Conservation (phyloP, 176 grass and related monocot species). For the Olyra latifolia region DNA sequence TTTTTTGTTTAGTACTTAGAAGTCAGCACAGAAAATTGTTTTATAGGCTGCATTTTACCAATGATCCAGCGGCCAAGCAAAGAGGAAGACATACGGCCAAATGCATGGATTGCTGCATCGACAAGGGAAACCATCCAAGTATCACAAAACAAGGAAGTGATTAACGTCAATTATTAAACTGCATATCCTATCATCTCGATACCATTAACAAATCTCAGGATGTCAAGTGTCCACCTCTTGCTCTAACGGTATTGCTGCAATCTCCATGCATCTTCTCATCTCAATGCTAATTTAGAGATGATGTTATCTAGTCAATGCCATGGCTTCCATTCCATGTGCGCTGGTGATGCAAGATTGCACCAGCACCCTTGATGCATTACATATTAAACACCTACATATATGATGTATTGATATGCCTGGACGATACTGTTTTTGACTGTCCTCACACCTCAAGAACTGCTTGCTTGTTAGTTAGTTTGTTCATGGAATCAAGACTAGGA, state of each 20-base stretch:
- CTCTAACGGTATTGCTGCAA: slow-evolving; percentile 43
- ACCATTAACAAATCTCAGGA: slow-evolving; percentile 23
- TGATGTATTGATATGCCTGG: neutral
- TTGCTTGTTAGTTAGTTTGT: slow-evolving; percentile 19
- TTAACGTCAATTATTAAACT: slow-evolving; percentile 25
- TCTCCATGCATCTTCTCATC: slow-evolving; percentile 27
- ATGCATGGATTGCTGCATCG: slow-evolving; percentile 29
- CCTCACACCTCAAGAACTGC: slow-evolving; percentile 8
- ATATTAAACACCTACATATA: slow-evolving; percentile 14
- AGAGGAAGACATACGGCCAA: slow-evolving; percentile 15
- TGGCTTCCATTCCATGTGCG: slow-evolving; percentile 38
- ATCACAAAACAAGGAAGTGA: neutral
- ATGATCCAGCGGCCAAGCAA: slow-evolving; percentile 26
- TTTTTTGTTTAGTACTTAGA: neutral
- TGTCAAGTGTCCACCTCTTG: slow-evolving; percentile 2
- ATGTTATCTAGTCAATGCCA: slow-evolving; percentile 4
- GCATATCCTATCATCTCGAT: neutral
- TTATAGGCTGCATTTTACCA: neutral
- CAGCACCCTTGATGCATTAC: slow-evolving; percentile 11
- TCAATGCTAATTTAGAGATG: slow-evolving; percentile 23
- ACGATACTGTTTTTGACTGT: slow-evolving; percentile 27
- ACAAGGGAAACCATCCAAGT: slow-evolving; percentile 12
- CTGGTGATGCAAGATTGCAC: slow-evolving; percentile 20
- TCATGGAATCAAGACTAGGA: slow-evolving; percentile 34
- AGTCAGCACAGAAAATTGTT: neutral